phyloP scores from a whole-genome alignment of 192 early-diverging fungal genomes.

The Ambispora gerdemannii region DNA sequence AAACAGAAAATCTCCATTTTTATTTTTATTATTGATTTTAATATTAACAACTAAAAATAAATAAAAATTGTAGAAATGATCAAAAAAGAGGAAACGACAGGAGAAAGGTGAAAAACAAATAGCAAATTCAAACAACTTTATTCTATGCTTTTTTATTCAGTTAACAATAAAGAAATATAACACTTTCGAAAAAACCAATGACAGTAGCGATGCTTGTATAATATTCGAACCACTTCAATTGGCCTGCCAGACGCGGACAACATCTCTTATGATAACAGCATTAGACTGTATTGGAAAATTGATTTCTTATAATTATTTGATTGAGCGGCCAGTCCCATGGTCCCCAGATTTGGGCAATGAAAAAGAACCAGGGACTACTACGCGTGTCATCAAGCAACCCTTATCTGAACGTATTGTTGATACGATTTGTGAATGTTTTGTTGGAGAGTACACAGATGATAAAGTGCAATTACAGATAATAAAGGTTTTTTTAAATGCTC shows the following conservation, averaged over 20 bases:
- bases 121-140: no score
- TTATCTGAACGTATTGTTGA: constrained; percentile 69
- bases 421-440: constrained; percentile 74
- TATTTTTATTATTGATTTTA: background rate
- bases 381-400: constrained; percentile 36
- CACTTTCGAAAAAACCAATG: constrained; percentile 6
- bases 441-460: constrained; percentile 76
- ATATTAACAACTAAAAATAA: no score
- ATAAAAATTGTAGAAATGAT: constrained; percentile 28
- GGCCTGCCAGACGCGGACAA: constrained; percentile 66
- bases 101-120: constrained; percentile 34
- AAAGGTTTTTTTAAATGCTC: constrained; percentile 51
- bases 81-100: constrained; percentile 36
- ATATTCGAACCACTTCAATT: constrained; percentile 69
- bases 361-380: constrained; percentile 8
- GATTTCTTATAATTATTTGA: constrained; percentile 63
- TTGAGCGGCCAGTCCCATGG: constrained; percentile 36
- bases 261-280: constrained; percentile 59
- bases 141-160: background rate
- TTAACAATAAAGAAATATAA: background rate
- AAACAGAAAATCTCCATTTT: constrained; percentile 6
- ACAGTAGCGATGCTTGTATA: constrained; percentile 33
- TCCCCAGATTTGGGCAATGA: constrained; percentile 1
- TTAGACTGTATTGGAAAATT: constrained; percentile 83
- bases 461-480: constrained; percentile 89